Conservation (phyloP, 257 asterid species). For the Solanum chaucha region DNA sequence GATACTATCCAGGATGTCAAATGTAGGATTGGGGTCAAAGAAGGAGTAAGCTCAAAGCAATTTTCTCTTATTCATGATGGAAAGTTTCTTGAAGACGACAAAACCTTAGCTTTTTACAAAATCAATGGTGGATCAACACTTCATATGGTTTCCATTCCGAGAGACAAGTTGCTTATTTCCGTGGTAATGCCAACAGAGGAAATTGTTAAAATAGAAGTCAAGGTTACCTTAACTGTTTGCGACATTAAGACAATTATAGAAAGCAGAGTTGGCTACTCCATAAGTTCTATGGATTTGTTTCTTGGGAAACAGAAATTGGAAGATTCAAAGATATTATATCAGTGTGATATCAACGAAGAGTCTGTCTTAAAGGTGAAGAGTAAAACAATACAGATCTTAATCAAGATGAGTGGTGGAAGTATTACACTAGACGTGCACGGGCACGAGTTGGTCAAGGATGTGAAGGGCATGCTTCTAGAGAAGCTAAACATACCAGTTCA, state of each 20-base stretch:
- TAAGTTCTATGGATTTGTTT: not conserved
- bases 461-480: not conserved
- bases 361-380: not conserved
- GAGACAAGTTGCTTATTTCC: not conserved
- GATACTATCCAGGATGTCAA: slow-evolving; percentile 8
- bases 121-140: slow-evolving; percentile 2
- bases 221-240: not conserved
- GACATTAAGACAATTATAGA: slow-evolving; percentile 9
- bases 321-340: not conserved
- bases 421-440: not conserved
- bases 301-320: not conserved
- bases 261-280: slow-evolving; percentile 4
- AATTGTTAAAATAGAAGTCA: not conserved
- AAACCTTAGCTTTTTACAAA: slow-evolving; percentile 2
- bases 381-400: not conserved
- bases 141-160: slow-evolving; percentile 2
- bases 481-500: not conserved
- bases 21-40: slow-evolving; percentile 3
- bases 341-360: not conserved
- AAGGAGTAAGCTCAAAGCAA: not conserved
- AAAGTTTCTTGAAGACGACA: slow-evolving; percentile 9
- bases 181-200: slow-evolving; percentile 1
- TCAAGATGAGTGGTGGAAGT: not conserved
- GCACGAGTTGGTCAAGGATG: not conserved
- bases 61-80: slow-evolving; percentile 6